phyloP scores from a whole-genome alignment of 202 grass and related monocot species.

The Carex sylvatica region DNA sequence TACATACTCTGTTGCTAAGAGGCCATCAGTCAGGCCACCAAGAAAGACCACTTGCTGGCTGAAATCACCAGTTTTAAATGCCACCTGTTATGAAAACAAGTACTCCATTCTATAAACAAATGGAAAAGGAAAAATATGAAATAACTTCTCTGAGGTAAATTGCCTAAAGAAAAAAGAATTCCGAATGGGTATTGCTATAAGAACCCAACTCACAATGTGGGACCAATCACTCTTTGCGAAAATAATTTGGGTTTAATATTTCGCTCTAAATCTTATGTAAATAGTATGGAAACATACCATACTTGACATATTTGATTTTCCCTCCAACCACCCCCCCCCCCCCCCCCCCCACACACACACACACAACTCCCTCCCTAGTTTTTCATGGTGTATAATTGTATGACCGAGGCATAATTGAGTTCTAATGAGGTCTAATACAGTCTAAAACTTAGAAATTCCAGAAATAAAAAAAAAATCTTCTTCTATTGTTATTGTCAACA shows the following conservation, averaged over 20 bases:
- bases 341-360: neutral
- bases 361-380: neutral
- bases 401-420: neutral
- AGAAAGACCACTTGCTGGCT: slow-evolving; percentile 91
- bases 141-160: slow-evolving; percentile 18
- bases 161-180: slow-evolving; percentile 3
- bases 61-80: slow-evolving; percentile 87
- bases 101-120: slow-evolving; percentile 23
- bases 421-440: neutral
- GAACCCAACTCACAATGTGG: neutral
- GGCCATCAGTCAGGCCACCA: slow-evolving; percentile 84
- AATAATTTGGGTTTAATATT: neutral
- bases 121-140: slow-evolving; percentile 17
- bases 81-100: slow-evolving; percentile 55
- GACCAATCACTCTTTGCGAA: neutral
- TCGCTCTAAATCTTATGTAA: neutral
- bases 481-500: neutral
- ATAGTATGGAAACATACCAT: neutral
- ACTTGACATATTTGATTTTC: neutral
- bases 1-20: slow-evolving; percentile 92
- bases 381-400: neutral
- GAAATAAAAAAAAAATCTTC: neutral
- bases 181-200: neutral
- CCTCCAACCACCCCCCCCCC: neutral
- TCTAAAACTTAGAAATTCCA: neutral